Conservation (phyloP, 495 filamentous ascomycete species). For the Penicillium subrubescens region DNA sequence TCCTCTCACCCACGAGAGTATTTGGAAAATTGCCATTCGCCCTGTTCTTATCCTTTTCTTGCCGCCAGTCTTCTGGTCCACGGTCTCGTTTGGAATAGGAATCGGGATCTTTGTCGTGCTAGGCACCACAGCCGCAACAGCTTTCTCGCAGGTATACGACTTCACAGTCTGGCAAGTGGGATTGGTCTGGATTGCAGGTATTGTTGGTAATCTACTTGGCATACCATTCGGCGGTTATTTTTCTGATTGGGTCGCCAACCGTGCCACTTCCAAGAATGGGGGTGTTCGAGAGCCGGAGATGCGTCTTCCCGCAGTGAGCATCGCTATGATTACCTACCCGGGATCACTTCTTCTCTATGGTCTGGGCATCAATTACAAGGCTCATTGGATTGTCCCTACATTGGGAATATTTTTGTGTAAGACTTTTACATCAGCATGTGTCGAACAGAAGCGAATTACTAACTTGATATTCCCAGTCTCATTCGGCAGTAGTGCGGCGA, state of each 20-base stretch:
- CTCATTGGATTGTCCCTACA: not conserved
- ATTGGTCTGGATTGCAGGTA: not conserved
- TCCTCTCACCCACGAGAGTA: not conserved
- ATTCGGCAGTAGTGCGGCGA: not conserved
- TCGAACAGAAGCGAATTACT: not conserved
- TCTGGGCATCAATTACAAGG: not conserved
- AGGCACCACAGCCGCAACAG: not conserved
- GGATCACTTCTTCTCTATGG: not conserved
- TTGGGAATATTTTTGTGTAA: not conserved
- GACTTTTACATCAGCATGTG: not conserved
- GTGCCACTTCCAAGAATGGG: not conserved
- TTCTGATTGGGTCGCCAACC: not conserved
- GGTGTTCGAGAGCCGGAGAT: not conserved
- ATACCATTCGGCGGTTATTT: not conserved
- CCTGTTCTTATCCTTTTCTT: not conserved
- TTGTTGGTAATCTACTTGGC: not conserved
- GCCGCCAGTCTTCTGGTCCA: not conserved
- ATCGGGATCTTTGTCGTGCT: not conserved
- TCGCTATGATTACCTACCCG: not conserved
- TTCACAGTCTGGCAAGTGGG: not conserved
- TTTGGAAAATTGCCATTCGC: not conserved
- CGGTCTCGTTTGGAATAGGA: not conserved
- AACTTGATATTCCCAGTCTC: not conserved
- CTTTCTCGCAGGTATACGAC: not conserved
- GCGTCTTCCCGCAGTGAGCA: not conserved